A percentile compares a stretch with the other conserved stretches of the same genome.
Conservation (phyloP, 805 yeast species). For the Metschnikowia gelsemii region DNA sequence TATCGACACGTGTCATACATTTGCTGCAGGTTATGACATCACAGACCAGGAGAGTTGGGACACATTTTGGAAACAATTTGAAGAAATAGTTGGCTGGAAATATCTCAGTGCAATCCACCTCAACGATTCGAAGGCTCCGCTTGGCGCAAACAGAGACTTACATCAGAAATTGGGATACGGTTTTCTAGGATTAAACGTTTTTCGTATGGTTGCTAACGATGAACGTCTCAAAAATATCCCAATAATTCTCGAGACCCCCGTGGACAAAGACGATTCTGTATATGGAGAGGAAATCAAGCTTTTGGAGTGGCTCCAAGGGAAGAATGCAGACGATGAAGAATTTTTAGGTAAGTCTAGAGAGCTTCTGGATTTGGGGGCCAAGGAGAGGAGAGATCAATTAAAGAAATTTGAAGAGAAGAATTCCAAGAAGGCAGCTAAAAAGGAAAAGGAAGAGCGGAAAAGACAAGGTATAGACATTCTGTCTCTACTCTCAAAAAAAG, state of each 20-base stretch:
- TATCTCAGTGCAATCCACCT: constrained; percentile 81
- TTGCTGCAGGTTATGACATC: constrained; percentile 94
- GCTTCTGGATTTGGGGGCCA: constrained; percentile 59
- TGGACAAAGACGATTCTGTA: constrained; percentile 56
- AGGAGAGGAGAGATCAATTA: constrained; percentile 67
- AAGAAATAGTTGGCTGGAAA: constrained; percentile 66
- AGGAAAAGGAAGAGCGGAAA: constrained; percentile 22
- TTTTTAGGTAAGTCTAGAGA: constrained; percentile 46
- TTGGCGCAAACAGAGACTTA: constrained; percentile 84
- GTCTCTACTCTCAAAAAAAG: constrained; percentile 21
- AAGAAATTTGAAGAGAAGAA: constrained; percentile 60
- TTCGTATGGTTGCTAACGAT: constrained; percentile 73
- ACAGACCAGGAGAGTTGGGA: constrained; percentile 55
- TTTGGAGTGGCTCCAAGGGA: constrained; percentile 77
- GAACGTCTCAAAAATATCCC: constrained; percentile 65
- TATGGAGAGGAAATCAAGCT: constrained; percentile 83
- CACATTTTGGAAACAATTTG: constrained; percentile 76
- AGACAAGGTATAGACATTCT: constrained; percentile 22
- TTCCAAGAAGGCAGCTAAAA: constrained; percentile 33
- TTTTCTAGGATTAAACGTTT: constrained; percentile 81
- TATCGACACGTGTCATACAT: constrained; percentile 92
- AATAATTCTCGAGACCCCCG: constrained; percentile 85
- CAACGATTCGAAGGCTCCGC: constrained; percentile 93
- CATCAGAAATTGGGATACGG: constrained; percentile 91
- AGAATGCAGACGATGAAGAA: constrained; percentile 52